phyloP scores from a whole-genome alignment of 1,284 basidiomycete genomes.

The Tremellales sp. region DNA sequence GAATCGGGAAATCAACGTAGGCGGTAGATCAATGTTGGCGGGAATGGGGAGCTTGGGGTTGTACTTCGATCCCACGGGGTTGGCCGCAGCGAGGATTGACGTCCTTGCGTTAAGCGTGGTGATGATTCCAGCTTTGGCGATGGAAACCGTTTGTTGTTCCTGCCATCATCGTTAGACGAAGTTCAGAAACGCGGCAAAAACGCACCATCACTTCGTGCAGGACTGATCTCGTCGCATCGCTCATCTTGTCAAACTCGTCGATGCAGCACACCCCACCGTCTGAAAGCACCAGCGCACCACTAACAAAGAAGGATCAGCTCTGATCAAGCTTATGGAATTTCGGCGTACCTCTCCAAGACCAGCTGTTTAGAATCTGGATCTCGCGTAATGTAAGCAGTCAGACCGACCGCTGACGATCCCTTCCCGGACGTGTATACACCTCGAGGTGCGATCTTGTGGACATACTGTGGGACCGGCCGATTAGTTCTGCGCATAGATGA shows the following conservation, averaged over 20 bases:
- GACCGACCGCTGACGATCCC: conserved; percentile 94
- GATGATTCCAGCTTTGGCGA: conserved; percentile 99
- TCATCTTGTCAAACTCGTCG: conserved; percentile 99
- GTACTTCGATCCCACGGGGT: conserved; percentile 95
- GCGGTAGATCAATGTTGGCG: conserved; percentile 82
- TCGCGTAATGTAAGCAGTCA: conserved; percentile 96
- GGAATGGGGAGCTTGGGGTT: conserved; percentile 84
- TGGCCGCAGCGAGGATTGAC: conserved; percentile 94
- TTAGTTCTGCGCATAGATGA: background rate
- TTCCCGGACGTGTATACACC: conserved; percentile 97
- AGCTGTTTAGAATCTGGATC: conserved; percentile 98
- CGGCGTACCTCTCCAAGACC: conserved; percentile 81
- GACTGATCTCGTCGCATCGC: conserved; percentile 90
- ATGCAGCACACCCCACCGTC: conserved; percentile 99
- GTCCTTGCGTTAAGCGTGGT: conserved; percentile 97
- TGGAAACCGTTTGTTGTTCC: conserved; percentile 99
- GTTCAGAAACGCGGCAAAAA: conserved; percentile 7
- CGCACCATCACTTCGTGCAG: conserved; percentile 97
- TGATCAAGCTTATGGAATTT: too few relatives aligned
- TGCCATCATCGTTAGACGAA: conserved; percentile 36
- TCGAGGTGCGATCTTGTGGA: conserved; percentile 96
- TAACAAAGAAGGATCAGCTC: conserved; percentile 34
- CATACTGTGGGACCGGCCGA: conserved; percentile 63
- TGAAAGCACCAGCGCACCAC: conserved; percentile 91
- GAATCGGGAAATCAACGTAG: conserved; percentile 95